Percentiles rank a stretch among this genome's conserved stretches.
These are phyloP conservation scores for Ambrosia trifida DNA, from an alignment of 129 eudicot genomes.

Conservation along the genomic window DNA sequence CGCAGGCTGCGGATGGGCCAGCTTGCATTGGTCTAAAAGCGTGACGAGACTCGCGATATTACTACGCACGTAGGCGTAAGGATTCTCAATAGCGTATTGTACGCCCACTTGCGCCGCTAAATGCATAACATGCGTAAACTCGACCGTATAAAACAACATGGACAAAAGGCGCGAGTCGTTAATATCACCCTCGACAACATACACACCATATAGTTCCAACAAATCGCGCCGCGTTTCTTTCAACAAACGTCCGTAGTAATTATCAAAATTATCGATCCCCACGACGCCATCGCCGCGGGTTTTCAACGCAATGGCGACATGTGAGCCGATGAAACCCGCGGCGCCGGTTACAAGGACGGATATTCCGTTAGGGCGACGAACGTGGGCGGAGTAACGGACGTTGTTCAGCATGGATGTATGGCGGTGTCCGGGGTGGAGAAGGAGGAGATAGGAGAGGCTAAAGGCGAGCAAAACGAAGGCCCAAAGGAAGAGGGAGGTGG, in stretches of 20 bases:
- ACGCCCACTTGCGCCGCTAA: conserved; percentile 65
- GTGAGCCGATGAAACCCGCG: conserved; percentile 56
- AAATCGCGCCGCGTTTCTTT: conserved; percentile 36
- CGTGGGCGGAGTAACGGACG: conserved; percentile 51
- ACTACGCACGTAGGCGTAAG: conserved; percentile 47
- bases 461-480: conserved; percentile 55
- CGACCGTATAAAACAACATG: conserved; percentile 37
- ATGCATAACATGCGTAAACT: conserved; percentile 63
- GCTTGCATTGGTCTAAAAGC: conserved; percentile 45
- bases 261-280: conserved; percentile 50
- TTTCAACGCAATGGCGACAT: conserved; percentile 47
- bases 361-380: conserved; percentile 42
- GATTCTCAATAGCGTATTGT: conserved; percentile 54
- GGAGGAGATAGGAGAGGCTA: conserved; percentile 47
- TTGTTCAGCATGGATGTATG: conserved; percentile 45
- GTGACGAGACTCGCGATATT: conserved; percentile 50
- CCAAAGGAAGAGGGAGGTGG: conserved; percentile 58
- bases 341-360: conserved; percentile 64
- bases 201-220: conserved; percentile 32
- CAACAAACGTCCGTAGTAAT: conserved; percentile 41
- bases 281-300: conserved; percentile 57
- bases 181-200: conserved; percentile 54
- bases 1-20: conserved; percentile 48
- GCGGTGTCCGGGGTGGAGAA: conserved; percentile 49
- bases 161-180: conserved; percentile 44